Percentiles rank a stretch among this genome's conserved stretches.
phyloP scores from a whole-genome alignment of 768 basidiomycete species.

The Calocera viscosa region DNA sequence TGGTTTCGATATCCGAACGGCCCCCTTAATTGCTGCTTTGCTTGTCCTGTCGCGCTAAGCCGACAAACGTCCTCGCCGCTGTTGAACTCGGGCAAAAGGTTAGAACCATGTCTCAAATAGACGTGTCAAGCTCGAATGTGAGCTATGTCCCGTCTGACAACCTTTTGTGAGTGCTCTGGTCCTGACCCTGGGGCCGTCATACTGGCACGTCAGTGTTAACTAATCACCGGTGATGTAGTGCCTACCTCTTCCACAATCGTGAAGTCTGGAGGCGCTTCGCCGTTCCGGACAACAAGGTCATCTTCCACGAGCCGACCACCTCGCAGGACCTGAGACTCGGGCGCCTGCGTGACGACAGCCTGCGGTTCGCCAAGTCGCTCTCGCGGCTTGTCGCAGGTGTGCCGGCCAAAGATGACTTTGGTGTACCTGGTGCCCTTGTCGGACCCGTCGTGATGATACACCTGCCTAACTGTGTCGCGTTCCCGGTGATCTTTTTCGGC shows the following conservation, averaged over 20 bases:
- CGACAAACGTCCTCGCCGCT: too few species aligned
- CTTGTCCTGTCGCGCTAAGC: too few species aligned
- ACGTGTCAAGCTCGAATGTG: not conserved
- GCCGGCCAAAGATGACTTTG: constrained; percentile 1
- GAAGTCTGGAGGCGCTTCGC: not conserved
- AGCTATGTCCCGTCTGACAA: not conserved
- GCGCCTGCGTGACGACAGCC: not conserved
- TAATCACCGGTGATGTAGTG: not conserved
- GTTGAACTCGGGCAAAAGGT: not conserved
- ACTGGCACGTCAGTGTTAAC: not conserved
- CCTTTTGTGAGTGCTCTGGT: not conserved
- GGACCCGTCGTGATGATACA: constrained; percentile 13
- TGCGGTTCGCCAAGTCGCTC: not conserved
- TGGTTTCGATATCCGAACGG: too few species aligned
- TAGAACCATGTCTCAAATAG: not conserved
- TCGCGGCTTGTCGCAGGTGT: not conserved
- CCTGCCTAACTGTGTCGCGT: constrained; percentile 21
- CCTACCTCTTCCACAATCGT: not conserved
- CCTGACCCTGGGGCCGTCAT: not conserved
- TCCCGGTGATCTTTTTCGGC: constrained; percentile 19
- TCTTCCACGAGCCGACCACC: not conserved
- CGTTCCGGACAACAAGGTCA: not conserved
- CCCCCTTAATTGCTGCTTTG: too few species aligned
- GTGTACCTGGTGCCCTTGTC: not conserved
- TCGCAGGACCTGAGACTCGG: not conserved